These are phyloP conservation scores for Clarkia xantiana DNA, from an alignment of 345 rosid species.

Conservation along the genomic window DNA sequence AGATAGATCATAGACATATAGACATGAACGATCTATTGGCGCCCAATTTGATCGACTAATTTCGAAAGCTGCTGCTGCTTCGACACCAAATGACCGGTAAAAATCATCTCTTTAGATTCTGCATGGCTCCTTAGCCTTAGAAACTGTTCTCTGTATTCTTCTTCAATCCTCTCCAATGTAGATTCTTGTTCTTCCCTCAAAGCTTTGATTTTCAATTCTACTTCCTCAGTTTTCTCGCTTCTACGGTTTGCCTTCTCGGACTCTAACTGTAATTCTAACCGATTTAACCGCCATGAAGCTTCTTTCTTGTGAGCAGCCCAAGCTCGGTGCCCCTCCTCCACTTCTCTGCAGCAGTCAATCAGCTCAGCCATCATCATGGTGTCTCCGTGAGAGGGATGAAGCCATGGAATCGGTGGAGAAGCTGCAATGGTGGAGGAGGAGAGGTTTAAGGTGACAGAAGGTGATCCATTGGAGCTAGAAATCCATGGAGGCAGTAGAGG, in stretches of 20 bases:
- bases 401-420: slow-evolving; percentile 67
- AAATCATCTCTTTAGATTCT: slow-evolving; percentile 74
- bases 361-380: slow-evolving; percentile 46
- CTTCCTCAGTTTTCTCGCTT: slow-evolving; percentile 83
- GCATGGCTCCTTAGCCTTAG: no score
- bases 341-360: slow-evolving; percentile 76
- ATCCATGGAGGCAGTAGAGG: slow-evolving; percentile 78
- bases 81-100: slow-evolving; percentile 74
- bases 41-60: slow-evolving; percentile 82
- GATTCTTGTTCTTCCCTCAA: slow-evolving; percentile 78
- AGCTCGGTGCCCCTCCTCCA: slow-evolving; percentile 81
- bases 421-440: slow-evolving; percentile 67
- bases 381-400: slow-evolving; percentile 56
- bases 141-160: slow-evolving; percentile 65
- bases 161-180: slow-evolving; percentile 61
- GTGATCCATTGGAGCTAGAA: slow-evolving; percentile 63
- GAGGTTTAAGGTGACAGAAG: slow-evolving; percentile 70
- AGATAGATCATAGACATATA: no score
- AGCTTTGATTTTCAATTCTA: slow-evolving; percentile 66
- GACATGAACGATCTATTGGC: no score
- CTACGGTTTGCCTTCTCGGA: slow-evolving; percentile 66
- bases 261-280: slow-evolving; percentile 86
- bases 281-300: slow-evolving; percentile 83
- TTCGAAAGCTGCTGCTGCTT: slow-evolving; percentile 59
- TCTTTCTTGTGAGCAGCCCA: slow-evolving; percentile 86